phyloP scores from a whole-genome alignment of 2,329 filamentous ascomycete species.

The Diaporthe longicolla region DNA sequence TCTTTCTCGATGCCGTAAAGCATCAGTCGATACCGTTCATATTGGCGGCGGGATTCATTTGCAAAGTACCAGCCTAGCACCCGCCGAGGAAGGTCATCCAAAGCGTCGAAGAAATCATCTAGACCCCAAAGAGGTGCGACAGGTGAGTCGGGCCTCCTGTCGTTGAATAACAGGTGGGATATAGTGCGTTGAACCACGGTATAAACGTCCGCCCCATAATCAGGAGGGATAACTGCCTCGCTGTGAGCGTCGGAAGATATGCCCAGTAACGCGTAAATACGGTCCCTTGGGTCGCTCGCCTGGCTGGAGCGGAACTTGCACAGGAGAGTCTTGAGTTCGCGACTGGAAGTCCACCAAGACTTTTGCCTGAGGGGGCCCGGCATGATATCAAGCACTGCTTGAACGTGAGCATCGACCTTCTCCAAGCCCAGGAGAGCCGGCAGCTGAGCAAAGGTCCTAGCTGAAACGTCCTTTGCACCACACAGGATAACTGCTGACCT shows the following conservation, averaged over 20 bases:
- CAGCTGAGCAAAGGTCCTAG: conserved; percentile 19
- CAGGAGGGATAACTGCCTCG: neutral
- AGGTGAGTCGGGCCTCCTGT: neutral
- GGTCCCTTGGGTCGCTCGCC: conserved; percentile 19
- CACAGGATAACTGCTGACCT: conserved; percentile 17
- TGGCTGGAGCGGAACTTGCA: conserved; percentile 8
- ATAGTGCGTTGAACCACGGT: conserved; percentile 22
- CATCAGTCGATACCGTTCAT: neutral
- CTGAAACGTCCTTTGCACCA: neutral
- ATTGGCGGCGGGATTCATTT: conserved; percentile 1
- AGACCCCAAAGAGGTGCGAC: conserved; percentile 8
- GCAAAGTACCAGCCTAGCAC: conserved; percentile 16
- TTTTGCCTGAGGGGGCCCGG: conserved; percentile 3
- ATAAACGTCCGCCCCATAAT: conserved; percentile 2
- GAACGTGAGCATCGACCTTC: neutral
- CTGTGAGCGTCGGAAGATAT: neutral
- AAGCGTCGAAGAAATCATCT: conserved; percentile 6
- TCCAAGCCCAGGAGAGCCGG: neutral
- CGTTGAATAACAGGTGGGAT: conserved; percentile 2
- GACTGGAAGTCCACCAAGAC: conserved; percentile 20
- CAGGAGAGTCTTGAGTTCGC: neutral
- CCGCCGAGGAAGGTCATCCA: conserved; percentile 17
- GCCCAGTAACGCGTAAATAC: conserved; percentile 10
- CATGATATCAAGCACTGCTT: conserved; percentile 8
- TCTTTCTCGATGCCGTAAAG: neutral